phyloP scores from a whole-genome alignment of 2,329 filamentous ascomycete species.

The Scytalidium lignicola region DNA sequence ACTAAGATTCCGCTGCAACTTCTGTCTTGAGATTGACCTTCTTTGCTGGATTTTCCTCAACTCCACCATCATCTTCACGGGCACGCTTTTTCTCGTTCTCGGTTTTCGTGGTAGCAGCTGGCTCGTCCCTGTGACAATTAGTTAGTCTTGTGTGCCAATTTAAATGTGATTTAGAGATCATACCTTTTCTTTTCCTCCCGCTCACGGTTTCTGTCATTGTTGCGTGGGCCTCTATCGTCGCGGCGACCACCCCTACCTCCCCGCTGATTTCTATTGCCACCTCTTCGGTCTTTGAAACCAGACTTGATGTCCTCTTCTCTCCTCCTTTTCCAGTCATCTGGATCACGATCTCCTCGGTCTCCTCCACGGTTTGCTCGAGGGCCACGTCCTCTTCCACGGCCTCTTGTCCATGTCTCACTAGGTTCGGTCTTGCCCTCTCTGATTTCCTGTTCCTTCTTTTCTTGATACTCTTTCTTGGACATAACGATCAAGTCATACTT shows the following conservation, averaged over 20 bases:
- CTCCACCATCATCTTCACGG: slow-evolving; percentile 38
- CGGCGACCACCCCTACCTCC: slow-evolving; percentile 33
- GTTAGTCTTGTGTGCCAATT: neutral
- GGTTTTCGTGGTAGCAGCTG: slow-evolving; percentile 15
- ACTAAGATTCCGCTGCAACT: slow-evolving; percentile 17
- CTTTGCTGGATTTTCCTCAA: slow-evolving; percentile 50
- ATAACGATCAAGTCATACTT: slow-evolving; percentile 69
- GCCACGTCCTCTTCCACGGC: slow-evolving; percentile 14
- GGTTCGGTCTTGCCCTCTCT: slow-evolving; percentile 64
- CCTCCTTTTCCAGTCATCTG: slow-evolving; percentile 60
- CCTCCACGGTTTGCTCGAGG: slow-evolving; percentile 15
- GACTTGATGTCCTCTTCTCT: slow-evolving; percentile 57
- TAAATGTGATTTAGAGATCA: slow-evolving; percentile 1
- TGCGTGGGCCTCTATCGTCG: slow-evolving; percentile 32
- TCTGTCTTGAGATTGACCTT: slow-evolving; percentile 46
- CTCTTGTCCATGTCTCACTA: slow-evolving; percentile 27
- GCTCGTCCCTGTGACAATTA: slow-evolving; percentile 2
- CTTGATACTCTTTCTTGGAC: slow-evolving; percentile 82
- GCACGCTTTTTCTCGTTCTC: slow-evolving; percentile 27
- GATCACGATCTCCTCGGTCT: slow-evolving; percentile 37
- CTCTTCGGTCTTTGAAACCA: slow-evolving; percentile 42
- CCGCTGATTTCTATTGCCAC: slow-evolving; percentile 30
- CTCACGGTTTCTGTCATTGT: slow-evolving; percentile 30
- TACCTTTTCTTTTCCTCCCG: slow-evolving; percentile 28
- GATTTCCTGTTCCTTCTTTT: slow-evolving; percentile 71